phyloP scores from a whole-genome alignment of 2,329 filamentous ascomycete genomes.

The Ascochyta viciae-villosae region DNA sequence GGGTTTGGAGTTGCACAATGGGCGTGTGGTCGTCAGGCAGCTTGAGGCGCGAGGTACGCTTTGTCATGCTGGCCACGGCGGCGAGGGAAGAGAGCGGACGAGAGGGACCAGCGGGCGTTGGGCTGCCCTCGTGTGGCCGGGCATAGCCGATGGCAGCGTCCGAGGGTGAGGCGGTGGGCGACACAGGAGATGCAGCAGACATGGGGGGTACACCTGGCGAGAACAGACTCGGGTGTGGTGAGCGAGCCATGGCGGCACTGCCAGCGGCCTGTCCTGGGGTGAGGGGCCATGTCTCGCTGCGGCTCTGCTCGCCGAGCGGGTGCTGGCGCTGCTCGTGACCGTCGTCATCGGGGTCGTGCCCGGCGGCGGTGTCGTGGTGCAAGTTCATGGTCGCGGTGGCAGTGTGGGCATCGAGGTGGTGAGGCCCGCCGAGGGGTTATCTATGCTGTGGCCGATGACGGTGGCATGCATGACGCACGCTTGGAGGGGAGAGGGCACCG shows the following conservation, averaged over 20 bases:
- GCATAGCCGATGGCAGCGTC: conserved; percentile 12
- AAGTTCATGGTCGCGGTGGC: conserved; percentile 23
- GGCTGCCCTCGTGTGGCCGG: conserved; percentile 13
- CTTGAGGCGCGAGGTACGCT: conserved; percentile 39
- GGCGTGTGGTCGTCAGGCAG: conserved; percentile 37
- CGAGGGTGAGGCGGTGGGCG: conserved; percentile 6
- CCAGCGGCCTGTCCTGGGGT: conserved; percentile 18
- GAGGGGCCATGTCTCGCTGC: conserved; percentile 23
- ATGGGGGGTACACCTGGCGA: conserved; percentile 13
- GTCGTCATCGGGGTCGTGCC: conserved; percentile 22
- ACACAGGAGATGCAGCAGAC: conserved; percentile 1
- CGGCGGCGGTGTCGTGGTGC: conserved; percentile 22
- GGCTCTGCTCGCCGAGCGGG: background rate
- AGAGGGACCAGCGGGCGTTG: conserved; percentile 34
- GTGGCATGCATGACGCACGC: conserved; percentile 9
- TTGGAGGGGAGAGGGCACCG: background rate
- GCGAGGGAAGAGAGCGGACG: conserved; percentile 25
- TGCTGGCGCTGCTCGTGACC: conserved; percentile 19
- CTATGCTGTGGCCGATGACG: conserved; percentile 11
- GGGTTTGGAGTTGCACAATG: conserved; percentile 40
- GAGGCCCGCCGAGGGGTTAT: conserved; percentile 8
- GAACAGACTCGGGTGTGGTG: conserved; percentile 17
- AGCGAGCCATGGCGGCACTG: conserved; percentile 10
- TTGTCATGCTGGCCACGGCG: conserved; percentile 33
- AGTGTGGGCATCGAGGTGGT: conserved; percentile 7